A percentile compares a stretch with the other conserved stretches of the same genome.
Conservation (phyloP, 768 basidiomycete genomes). For the Suillus hirtellus region DNA sequence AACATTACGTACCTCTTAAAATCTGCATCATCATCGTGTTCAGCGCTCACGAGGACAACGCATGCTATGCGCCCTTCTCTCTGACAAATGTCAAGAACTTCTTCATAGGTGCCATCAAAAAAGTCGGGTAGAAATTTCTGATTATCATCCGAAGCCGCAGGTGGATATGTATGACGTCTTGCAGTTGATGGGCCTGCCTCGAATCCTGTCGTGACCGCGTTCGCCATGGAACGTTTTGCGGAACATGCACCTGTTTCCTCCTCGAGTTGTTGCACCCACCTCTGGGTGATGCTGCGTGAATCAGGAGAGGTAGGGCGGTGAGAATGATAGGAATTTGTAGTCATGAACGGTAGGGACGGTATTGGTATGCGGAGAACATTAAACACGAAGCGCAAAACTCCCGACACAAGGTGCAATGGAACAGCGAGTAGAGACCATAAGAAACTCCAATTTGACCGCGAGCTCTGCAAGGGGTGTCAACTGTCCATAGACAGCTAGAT, state of each 20-base stretch:
- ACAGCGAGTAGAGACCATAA: conserved; percentile 53
- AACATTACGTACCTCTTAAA: conserved; percentile 70
- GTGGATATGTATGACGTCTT: conserved; percentile 30
- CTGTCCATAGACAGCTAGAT: conserved; percentile 16
- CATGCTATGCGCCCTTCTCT: conserved; percentile 74
- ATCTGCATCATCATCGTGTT: conserved; percentile 85
- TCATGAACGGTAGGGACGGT: conserved; percentile 53
- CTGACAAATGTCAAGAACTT: conserved; percentile 69
- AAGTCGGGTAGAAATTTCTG: conserved; percentile 75
- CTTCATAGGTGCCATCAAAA: conserved; percentile 77
- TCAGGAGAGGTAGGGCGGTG: conserved; percentile 37
- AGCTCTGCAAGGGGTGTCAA: conserved; percentile 14
- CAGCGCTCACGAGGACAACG: conserved; percentile 80
- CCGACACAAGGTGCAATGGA: conserved; percentile 60
- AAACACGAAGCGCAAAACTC: conserved; percentile 65
- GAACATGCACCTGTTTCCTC: conserved; percentile 81
- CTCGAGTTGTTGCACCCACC: conserved; percentile 80
- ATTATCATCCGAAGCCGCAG: conserved; percentile 33
- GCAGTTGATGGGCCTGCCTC: conserved; percentile 48
- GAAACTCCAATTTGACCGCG: conserved; percentile 34
- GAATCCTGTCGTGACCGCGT: conserved; percentile 38
- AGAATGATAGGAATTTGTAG: conserved; percentile 48
- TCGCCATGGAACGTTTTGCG: conserved; percentile 44
- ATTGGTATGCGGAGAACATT: conserved; percentile 67
- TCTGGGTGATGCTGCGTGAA: conserved; percentile 60